Conservation (phyloP, 331 rosid species). For the Malus hybrid region DNA sequence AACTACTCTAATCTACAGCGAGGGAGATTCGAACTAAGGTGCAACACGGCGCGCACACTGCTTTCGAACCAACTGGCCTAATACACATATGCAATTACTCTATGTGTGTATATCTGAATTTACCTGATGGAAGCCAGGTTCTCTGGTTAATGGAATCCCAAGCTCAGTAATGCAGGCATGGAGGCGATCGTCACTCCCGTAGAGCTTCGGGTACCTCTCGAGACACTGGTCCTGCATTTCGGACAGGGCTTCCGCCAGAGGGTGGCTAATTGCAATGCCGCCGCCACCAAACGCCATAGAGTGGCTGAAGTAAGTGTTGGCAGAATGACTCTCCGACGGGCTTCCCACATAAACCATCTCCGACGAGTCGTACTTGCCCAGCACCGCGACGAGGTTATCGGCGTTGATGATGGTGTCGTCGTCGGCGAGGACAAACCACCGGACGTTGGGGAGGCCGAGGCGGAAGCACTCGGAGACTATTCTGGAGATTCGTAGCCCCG, state of each 20-base stretch:
- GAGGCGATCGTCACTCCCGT: slow-evolving; percentile 82
- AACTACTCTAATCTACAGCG: not conserved
- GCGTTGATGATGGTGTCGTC: slow-evolving; percentile 70
- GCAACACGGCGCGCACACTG: not conserved
- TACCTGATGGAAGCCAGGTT: slow-evolving; percentile 81
- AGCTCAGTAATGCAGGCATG: slow-evolving; percentile 79
- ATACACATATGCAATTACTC: not conserved
- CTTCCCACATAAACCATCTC: slow-evolving; percentile 78
- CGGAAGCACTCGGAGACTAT: slow-evolving; percentile 56
- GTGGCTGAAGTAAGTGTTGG: slow-evolving; percentile 69
- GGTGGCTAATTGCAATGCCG: slow-evolving; percentile 56
- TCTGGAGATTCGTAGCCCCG: slow-evolving; percentile 66
- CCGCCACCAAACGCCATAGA: slow-evolving; percentile 80
- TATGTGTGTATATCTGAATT: not conserved
- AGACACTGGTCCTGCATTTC: slow-evolving; percentile 60
- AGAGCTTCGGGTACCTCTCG: slow-evolving; percentile 65
- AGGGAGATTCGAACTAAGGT: not conserved
- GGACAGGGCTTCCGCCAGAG: slow-evolving; percentile 54
- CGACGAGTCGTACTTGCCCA: slow-evolving; percentile 62
- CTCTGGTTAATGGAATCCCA: slow-evolving; percentile 58
- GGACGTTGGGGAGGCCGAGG: slow-evolving; percentile 38
- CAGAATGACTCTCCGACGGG: slow-evolving; percentile 75
- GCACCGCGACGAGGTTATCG: slow-evolving; percentile 58
- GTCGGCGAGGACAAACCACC: slow-evolving; percentile 66
- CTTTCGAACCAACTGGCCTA: not conserved